Percentiles rank a stretch among this genome's conserved stretches.
Evolutionary conservation across 1,284 basidiomycete genomes (phyloP).

Genomic region (Leccinum angustisporum): DNA sequence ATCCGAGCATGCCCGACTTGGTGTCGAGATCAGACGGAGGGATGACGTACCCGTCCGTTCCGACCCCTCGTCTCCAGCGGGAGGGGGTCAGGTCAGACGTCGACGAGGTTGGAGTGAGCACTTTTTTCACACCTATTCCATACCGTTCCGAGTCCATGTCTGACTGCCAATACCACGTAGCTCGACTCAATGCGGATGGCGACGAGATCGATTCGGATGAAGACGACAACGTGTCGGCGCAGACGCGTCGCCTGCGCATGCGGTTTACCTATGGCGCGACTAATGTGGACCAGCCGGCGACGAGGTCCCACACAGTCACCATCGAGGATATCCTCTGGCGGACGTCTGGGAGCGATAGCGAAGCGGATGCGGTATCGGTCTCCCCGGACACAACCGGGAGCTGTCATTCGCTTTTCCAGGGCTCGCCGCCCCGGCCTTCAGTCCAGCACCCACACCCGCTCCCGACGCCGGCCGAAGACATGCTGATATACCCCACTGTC

Average conservation of each 20-base stretch:
- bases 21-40: slow-evolving; percentile 12
- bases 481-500: slow-evolving; percentile 34
- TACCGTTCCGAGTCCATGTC: slow-evolving; percentile 3
- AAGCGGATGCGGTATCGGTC: slow-evolving; percentile 19
- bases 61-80: slow-evolving; percentile 10
- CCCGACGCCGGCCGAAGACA: slow-evolving; percentile 51
- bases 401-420: slow-evolving; percentile 16
- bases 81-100: slow-evolving; percentile 28
- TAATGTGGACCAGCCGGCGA: slow-evolving; percentile 14
- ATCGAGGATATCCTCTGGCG: slow-evolving; percentile 34
- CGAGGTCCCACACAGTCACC: slow-evolving; percentile 24
- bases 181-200: slow-evolving; percentile 55
- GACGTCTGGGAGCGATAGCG: slow-evolving; percentile 31
- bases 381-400: slow-evolving; percentile 28
- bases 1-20: slow-evolving; percentile 12
- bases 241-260: slow-evolving; percentile 31
- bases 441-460: slow-evolving; percentile 41
- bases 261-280: slow-evolving; percentile 25
- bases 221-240: slow-evolving; percentile 23
- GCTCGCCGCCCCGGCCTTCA: slow-evolving; percentile 15
- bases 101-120: slow-evolving; percentile 55
- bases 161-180: slow-evolving; percentile 32
- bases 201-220: slow-evolving; percentile 54
- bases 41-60: slow-evolving; percentile 12
- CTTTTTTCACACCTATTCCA: background rate